A percentile compares a stretch with the other conserved stretches of the same genome.
phyloP scores from a whole-genome alignment of 2,329 filamentous ascomycete species.

The Biscogniauxia mediterranea region DNA sequence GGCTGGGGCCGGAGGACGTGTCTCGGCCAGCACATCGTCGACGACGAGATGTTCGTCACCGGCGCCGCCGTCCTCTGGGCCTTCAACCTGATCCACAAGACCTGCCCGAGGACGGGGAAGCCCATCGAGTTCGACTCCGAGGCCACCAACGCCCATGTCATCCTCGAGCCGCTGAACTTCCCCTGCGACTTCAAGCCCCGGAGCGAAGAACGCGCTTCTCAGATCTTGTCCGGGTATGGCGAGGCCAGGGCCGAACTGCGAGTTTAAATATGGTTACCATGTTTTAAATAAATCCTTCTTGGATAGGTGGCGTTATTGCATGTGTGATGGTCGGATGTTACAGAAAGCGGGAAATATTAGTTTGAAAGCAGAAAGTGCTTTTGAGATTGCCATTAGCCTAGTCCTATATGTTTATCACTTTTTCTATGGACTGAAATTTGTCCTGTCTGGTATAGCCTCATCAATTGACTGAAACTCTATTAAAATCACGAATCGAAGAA shows the following conservation, averaged over 20 bases:
- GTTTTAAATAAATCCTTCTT: no score
- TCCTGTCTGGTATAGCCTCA: no score
- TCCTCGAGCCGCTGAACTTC: conserved; percentile 49
- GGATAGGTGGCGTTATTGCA: no score
- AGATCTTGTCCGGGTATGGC: conserved; percentile 39
- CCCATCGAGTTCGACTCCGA: conserved; percentile 46
- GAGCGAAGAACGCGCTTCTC: conserved; percentile 37
- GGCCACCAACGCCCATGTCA: conserved; percentile 51
- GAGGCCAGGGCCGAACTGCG: conserved; percentile 33
- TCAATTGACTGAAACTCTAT: no score
- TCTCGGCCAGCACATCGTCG: conserved; percentile 60
- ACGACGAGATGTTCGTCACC: conserved; percentile 55
- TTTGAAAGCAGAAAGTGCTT: no score
- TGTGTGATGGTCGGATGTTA: no score
- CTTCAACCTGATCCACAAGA: conserved; percentile 42
- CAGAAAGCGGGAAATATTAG: no score
- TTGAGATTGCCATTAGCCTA: no score
- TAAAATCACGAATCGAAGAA: no score
- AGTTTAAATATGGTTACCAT: conserved; percentile 18
- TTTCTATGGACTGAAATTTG: no score
- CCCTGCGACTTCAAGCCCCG: conserved; percentile 44
- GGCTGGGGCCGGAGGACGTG: conserved; percentile 64
- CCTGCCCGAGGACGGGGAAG: conserved; percentile 42
- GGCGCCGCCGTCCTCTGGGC: conserved; percentile 50
- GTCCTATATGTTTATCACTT: no score